Percentiles rank a stretch among this genome's conserved stretches.
Conservation (phyloP, 768 basidiomycete species). For the Clavaria fumosa region DNA sequence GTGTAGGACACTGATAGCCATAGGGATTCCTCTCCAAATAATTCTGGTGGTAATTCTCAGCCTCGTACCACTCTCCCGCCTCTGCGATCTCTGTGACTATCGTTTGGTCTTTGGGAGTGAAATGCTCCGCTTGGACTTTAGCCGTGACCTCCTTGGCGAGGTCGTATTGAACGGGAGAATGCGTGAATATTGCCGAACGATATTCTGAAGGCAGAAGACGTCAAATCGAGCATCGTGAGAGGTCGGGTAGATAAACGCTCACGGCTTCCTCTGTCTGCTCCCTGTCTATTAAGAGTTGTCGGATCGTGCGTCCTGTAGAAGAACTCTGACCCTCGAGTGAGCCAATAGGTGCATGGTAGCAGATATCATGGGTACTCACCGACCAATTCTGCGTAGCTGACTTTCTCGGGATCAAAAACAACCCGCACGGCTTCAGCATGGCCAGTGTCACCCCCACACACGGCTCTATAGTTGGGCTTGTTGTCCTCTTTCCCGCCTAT, state of each 20-base stretch:
- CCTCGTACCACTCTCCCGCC: conserved; percentile 68
- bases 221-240: neutral
- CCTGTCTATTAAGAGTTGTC: conserved; percentile 69
- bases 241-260: conserved; percentile 12
- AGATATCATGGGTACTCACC: conserved; percentile 13
- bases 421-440: conserved; percentile 85
- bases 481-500: conserved; percentile 50
- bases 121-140: conserved; percentile 76
- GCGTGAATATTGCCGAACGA: conserved; percentile 81
- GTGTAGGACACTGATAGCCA: conserved; percentile 89
- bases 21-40: conserved; percentile 72
- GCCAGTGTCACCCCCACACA: conserved; percentile 68
- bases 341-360: neutral
- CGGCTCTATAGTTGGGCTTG: conserved; percentile 50
- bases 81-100: conserved; percentile 66
- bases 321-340: conserved; percentile 30
- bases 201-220: conserved; percentile 42
- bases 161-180: conserved; percentile 52
- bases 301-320: conserved; percentile 94
- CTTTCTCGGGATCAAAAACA: conserved; percentile 66
- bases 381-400: conserved; percentile 76
- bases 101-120: conserved; percentile 49
- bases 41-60: conserved; percentile 73
- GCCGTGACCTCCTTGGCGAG: conserved; percentile 65
- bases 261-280: conserved; percentile 68